phyloP scores from a whole-genome alignment of 2,329 filamentous ascomycete species.

The Xylariaceae sp. region DNA sequence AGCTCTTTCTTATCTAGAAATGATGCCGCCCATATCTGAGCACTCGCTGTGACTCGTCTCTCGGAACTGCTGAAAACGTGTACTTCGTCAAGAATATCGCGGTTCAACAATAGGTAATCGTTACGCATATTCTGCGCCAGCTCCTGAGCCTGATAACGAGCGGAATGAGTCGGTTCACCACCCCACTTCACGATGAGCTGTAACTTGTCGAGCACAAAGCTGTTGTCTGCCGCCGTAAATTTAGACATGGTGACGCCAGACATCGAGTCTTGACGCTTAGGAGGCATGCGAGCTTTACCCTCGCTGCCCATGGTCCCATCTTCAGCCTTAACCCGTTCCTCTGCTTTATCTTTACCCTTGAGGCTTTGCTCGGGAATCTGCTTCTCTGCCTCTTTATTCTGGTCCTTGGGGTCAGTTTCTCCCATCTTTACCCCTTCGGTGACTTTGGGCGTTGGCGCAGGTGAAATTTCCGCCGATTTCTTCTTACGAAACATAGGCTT shows the following conservation, averaged over 20 bases:
- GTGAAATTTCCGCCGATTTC: conserved; percentile 56
- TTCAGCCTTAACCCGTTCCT: conserved; percentile 16
- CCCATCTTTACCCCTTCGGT: conserved; percentile 31
- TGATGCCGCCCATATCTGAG: conserved; percentile 89
- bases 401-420: neutral
- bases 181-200: conserved; percentile 99
- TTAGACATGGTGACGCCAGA: conserved; percentile 89
- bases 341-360: conserved; percentile 14
- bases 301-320: conserved; percentile 15
- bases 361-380: no score
- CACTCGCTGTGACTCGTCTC: conserved; percentile 87
- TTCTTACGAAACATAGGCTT: conserved; percentile 98
- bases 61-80: conserved; percentile 95
- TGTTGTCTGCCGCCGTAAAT: conserved; percentile 89
- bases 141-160: conserved; percentile 92
- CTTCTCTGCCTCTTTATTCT: conserved; percentile 15
- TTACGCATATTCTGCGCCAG: conserved; percentile 94
- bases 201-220: conserved; percentile 88
- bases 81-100: conserved; percentile 86
- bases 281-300: conserved; percentile 30
- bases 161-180: conserved; percentile 95
- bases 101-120: conserved; percentile 87
- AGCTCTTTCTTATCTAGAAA: conserved; percentile 87
- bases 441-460: conserved; percentile 23
- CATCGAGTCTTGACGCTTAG: conserved; percentile 74